These are phyloP conservation scores for Coemansia sp. DNA, from an alignment of 192 early-diverging fungal genomes.

Conservation along the genomic window DNA sequence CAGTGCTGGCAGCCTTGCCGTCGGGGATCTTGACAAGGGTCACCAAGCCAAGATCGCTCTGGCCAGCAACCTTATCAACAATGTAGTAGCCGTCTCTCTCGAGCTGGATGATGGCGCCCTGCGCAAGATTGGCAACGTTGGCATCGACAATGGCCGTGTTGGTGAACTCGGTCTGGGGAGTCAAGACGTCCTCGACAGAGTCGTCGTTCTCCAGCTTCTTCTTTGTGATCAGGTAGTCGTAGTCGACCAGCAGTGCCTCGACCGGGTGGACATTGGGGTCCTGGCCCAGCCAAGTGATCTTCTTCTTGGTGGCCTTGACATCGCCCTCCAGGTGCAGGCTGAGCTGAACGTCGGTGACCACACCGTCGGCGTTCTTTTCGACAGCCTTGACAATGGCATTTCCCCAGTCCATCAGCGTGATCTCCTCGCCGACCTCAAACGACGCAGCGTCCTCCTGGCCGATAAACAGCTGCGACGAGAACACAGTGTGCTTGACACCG, in stretches of 20 bases:
- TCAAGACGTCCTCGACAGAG: slow-evolving; percentile 74
- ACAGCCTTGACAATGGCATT: slow-evolving; percentile 87
- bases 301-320: slow-evolving; percentile 98
- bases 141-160: slow-evolving; percentile 61
- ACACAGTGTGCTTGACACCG: slow-evolving; percentile 82
- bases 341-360: slow-evolving; percentile 61
- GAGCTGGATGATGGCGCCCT: slow-evolving; percentile 89
- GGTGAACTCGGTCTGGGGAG: slow-evolving; percentile 81
- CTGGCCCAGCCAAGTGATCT: slow-evolving; percentile 91
- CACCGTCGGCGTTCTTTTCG: slow-evolving; percentile 52
- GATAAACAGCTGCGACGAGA: slow-evolving; percentile 71
- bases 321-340: slow-evolving; percentile 88
- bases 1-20: slow-evolving; percentile 72
- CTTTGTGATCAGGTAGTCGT: slow-evolving; percentile 98
- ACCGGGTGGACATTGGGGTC: slow-evolving; percentile 58
- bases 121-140: slow-evolving; percentile 57
- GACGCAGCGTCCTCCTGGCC: slow-evolving; percentile 83
- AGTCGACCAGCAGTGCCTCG: slow-evolving; percentile 75
- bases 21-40: slow-evolving; percentile 90
- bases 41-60: slow-evolving; percentile 52
- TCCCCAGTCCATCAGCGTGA: slow-evolving; percentile 99
- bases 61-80: slow-evolving; percentile 62
- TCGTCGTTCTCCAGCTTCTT: slow-evolving; percentile 95
- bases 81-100: slow-evolving; percentile 97
- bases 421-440: slow-evolving; percentile 81